These are phyloP conservation scores for Backusella sp. DNA, from an alignment of 192 early-diverging fungal genomes.

Conservation along the genomic window DNA sequence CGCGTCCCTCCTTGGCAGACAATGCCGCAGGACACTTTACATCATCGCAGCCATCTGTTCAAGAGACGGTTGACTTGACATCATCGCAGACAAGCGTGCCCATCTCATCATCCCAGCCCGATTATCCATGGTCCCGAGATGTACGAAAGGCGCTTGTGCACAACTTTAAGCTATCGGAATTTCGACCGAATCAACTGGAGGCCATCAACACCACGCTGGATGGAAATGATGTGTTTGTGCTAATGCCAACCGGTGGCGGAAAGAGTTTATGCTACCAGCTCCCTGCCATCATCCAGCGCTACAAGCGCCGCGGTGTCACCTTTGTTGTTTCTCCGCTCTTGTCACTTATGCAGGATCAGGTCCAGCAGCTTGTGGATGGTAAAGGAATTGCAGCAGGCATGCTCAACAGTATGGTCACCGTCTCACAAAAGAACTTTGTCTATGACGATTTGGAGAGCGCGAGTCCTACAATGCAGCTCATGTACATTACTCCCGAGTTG, in stretches of 20 bases:
- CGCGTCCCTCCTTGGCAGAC: neutral
- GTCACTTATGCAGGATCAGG: conserved; percentile 97
- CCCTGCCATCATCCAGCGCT: conserved; percentile 23
- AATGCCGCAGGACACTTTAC: neutral
- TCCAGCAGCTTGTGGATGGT: conserved; percentile 61
- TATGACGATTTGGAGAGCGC: conserved; percentile 55
- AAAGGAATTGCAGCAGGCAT: conserved; percentile 62
- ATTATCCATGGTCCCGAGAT: conserved; percentile 35
- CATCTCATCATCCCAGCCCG: neutral
- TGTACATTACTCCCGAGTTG: conserved; percentile 93
- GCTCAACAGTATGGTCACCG: conserved; percentile 64
- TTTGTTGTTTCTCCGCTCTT: conserved; percentile 92
- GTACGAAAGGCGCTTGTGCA: conserved; percentile 59
- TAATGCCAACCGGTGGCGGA: conserved; percentile 99
- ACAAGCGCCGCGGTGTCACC: conserved; percentile 59
- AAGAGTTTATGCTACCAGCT: conserved; percentile 90
- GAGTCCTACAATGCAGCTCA: conserved; percentile 53
- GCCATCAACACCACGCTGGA: conserved; percentile 85
- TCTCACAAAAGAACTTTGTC: conserved; percentile 47
- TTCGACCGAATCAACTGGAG: conserved; percentile 83
- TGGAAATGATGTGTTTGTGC: conserved; percentile 86
- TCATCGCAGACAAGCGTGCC: neutral
- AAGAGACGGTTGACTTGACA: neutral
- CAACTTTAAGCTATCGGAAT: conserved; percentile 71
- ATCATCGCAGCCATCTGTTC: neutral